These are phyloP conservation scores for Myriosclerotinia duriaeana DNA, from an alignment of 2,329 filamentous ascomycete genomes.

Conservation along the genomic window DNA sequence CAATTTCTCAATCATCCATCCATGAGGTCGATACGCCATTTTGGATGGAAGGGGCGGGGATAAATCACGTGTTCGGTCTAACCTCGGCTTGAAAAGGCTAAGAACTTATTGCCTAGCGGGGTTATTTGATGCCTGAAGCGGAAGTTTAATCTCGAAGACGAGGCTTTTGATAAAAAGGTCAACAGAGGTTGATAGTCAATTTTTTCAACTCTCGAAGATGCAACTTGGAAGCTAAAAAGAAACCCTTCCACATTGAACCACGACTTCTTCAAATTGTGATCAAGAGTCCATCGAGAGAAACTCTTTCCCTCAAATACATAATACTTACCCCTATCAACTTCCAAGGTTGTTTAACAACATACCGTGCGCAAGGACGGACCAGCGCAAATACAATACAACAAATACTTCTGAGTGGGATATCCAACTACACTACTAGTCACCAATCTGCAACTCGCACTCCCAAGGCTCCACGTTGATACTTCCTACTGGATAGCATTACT, in stretches of 20 bases:
- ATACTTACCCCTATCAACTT: slow-evolving; percentile 8
- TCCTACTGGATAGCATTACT: slow-evolving; percentile 11
- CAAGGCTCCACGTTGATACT: slow-evolving; percentile 15
- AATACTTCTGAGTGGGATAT: slow-evolving; percentile 19
- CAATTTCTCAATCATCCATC: background rate
- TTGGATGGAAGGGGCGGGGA: background rate
- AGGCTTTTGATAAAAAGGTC: slow-evolving; percentile 23
- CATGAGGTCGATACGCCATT: background rate
- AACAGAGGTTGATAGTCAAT: background rate
- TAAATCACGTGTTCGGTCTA: background rate
- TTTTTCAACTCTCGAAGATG: background rate
- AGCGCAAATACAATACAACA: slow-evolving; percentile 21
- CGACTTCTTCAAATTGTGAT: slow-evolving; percentile 3
- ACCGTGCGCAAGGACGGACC: slow-evolving; percentile 18
- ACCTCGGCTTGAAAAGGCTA: background rate
- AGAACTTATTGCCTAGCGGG: slow-evolving; percentile 21
- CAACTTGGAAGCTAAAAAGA: background rate
- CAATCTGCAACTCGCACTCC: background rate
- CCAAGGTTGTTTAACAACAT: slow-evolving; percentile 10
- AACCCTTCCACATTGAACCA: background rate
- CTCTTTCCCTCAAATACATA: background rate
- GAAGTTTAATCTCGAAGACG: slow-evolving; percentile 24
- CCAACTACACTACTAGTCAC: background rate
- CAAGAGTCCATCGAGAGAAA: background rate
- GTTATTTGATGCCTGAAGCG: slow-evolving; percentile 13